Evolutionary conservation across 257 asterid genomes (phyloP).

Genomic region (Forsythia viridissima): DNA sequence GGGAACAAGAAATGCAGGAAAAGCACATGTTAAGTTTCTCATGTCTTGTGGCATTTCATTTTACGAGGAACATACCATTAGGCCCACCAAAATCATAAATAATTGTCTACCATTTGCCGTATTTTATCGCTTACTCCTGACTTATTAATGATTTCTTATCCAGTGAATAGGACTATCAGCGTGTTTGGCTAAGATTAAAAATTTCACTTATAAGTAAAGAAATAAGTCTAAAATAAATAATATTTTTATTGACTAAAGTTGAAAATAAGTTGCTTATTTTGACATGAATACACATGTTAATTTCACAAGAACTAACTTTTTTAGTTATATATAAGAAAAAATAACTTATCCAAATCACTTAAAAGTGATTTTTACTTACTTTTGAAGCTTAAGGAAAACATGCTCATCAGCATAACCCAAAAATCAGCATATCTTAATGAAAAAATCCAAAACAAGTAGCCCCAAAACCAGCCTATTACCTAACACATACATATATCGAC

Average conservation of each 20-base stretch:
- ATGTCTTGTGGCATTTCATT: neutral
- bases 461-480: neutral
- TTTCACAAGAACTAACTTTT: neutral
- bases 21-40: conserved; percentile 11
- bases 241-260: neutral
- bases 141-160: neutral
- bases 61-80: neutral
- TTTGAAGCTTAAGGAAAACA: neutral
- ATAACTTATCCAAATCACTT: no score
- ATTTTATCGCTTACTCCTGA: neutral
- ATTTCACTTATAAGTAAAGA: neutral
- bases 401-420: neutral
- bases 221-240: neutral
- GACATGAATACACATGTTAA: no score
- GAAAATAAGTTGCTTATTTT: neutral
- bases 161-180: neutral
- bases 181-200: neutral
- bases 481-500: neutral
- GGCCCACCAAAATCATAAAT: conserved; percentile 5
- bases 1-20: conserved; percentile 7
- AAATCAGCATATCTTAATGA: neutral
- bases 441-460: neutral
- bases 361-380: no score
- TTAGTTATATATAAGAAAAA: neutral
- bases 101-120: neutral